These are phyloP conservation scores for Ceriops zippeliana DNA, from an alignment of 345 rosid genomes.

Conservation along the genomic window DNA sequence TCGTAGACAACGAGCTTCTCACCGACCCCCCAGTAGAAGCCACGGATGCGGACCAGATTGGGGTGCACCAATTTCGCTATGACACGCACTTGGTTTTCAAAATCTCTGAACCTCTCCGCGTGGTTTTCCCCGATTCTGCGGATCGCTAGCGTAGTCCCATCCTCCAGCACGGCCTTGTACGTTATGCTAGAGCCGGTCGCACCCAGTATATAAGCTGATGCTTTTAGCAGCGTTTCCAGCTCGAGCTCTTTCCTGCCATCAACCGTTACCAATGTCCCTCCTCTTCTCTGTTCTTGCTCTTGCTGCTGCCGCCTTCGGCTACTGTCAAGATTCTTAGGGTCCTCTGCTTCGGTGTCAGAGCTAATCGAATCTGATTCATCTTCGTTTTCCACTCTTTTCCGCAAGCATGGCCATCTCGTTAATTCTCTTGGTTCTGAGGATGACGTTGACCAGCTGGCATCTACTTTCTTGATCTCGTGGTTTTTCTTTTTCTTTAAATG, in stretches of 20 bases:
- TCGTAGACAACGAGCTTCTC: slow-evolving; percentile 35
- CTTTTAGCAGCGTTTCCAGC: slow-evolving; percentile 74
- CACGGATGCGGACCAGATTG: slow-evolving; percentile 80
- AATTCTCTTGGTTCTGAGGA: slow-evolving; percentile 68
- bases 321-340: slow-evolving; percentile 24
- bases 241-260: slow-evolving; percentile 70
- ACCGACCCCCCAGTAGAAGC: slow-evolving; percentile 41
- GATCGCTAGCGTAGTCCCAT: slow-evolving; percentile 76
- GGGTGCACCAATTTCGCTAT: slow-evolving; percentile 80
- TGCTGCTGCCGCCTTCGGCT: slow-evolving; percentile 32
- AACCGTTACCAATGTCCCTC: slow-evolving; percentile 64
- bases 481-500: slow-evolving; percentile 27
- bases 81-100: slow-evolving; percentile 74
- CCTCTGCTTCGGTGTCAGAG: slow-evolving; percentile 34
- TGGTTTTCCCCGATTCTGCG: slow-evolving; percentile 81
- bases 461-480: slow-evolving; percentile 34
- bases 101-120: slow-evolving; percentile 76
- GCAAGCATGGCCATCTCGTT: slow-evolving; percentile 74
- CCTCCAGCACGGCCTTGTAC: slow-evolving; percentile 93
- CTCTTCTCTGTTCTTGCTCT: slow-evolving; percentile 41
- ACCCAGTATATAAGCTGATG: slow-evolving; percentile 83
- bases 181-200: slow-evolving; percentile 89
- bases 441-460: slow-evolving; percentile 55
- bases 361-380: slow-evolving; percentile 45
- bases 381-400: slow-evolving; percentile 49